Percentiles rank a stretch among this genome's conserved stretches.
phyloP scores from a whole-genome alignment of 177 flowering plant species.

The Vitis hybrid region DNA sequence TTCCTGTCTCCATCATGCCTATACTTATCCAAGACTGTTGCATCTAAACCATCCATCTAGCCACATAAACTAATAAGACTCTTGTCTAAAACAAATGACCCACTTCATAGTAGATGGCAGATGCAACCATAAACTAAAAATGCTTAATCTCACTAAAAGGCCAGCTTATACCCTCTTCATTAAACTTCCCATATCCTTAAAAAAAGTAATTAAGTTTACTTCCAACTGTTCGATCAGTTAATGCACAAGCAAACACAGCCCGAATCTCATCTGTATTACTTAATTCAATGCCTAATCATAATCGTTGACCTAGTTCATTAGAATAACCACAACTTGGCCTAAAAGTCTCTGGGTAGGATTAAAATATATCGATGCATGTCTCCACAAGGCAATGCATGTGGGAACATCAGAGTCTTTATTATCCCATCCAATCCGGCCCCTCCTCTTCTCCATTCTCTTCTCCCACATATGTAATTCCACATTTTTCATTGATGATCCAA shows the following conservation, averaged over 20 bases:
- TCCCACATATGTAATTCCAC: not conserved
- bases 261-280: not conserved
- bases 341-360: constrained; percentile 9
- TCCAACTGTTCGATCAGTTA: not conserved
- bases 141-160: no score
- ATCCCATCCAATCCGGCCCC: not conserved
- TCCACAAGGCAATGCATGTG: constrained; percentile 3
- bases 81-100: no score
- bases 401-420: not conserved
- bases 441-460: not conserved
- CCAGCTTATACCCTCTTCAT: no score
- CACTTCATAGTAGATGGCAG: no score
- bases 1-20: no score
- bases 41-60: no score
- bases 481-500: not conserved
- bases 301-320: constrained; percentile 14
- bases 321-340: constrained; percentile 9
- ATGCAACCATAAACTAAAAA: no score
- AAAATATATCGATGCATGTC: not conserved
- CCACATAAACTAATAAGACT: no score
- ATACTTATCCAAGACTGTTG: no score
- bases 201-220: not conserved
- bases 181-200: no score
- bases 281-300: constrained; percentile 10
- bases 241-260: not conserved